These are phyloP conservation scores for Sporothrix mexicana DNA, from an alignment of 2,329 filamentous ascomycete species.

Conservation along the genomic window DNA sequence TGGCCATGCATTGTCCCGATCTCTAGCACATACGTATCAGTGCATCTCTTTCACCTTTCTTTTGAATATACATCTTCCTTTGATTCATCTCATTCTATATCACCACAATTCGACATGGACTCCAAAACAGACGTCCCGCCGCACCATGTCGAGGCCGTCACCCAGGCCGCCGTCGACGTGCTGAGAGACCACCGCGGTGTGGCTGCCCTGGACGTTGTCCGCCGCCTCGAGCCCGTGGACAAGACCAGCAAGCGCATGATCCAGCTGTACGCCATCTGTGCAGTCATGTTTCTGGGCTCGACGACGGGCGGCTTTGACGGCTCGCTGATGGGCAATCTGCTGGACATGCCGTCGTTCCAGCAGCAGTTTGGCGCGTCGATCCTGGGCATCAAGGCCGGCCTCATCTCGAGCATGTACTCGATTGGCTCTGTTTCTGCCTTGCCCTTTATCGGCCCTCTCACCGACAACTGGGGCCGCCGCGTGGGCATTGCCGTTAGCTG, in stretches of 20 bases:
- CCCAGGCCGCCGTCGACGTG: conserved; percentile 29
- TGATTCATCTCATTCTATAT: neutral
- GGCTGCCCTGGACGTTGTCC: conserved; percentile 29
- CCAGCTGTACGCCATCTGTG: conserved; percentile 54
- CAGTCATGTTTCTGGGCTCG: conserved; percentile 59
- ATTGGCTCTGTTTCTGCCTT: conserved; percentile 65
- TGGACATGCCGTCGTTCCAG: conserved; percentile 33
- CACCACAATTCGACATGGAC: neutral
- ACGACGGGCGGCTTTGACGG: conserved; percentile 65
- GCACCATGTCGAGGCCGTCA: conserved; percentile 23
- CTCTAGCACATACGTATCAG: neutral
- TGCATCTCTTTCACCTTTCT: neutral
- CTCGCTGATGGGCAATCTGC: conserved; percentile 35
- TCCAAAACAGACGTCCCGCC: neutral
- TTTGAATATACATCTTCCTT: neutral
- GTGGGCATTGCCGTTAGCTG: conserved; percentile 60
- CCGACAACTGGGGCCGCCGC: conserved; percentile 56
- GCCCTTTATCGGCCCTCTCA: conserved; percentile 60
- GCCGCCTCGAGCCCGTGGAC: conserved; percentile 29
- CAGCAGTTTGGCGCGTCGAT: conserved; percentile 32
- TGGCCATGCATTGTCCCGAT: conserved; percentile 6
- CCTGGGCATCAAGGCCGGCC: conserved; percentile 48
- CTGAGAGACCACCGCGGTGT: conserved; percentile 28
- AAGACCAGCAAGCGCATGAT: conserved; percentile 46
- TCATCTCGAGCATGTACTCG: conserved; percentile 65